These are phyloP conservation scores for Eutypa lata DNA, from an alignment of 2,329 filamentous ascomycete genomes.

Conservation along the genomic window DNA sequence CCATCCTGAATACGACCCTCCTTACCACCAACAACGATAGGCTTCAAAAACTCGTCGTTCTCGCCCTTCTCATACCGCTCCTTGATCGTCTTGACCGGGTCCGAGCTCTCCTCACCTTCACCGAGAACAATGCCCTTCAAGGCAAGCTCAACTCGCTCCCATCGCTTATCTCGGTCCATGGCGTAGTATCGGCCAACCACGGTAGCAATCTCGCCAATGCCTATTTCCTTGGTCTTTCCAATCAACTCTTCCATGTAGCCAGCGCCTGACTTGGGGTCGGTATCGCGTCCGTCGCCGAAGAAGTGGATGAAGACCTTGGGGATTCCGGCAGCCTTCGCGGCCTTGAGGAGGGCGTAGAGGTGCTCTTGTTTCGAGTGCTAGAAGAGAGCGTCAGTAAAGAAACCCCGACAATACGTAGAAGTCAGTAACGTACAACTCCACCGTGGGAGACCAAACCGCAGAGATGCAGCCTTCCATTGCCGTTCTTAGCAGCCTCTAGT, in stretches of 20 bases:
- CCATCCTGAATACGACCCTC: conserved; percentile 84
- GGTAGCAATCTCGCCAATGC: conserved; percentile 82
- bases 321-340: conserved; percentile 83
- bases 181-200: conserved; percentile 95
- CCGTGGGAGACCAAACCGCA: conserved; percentile 91
- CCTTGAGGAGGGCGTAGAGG: conserved; percentile 79
- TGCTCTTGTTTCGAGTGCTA: conserved; percentile 93
- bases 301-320: conserved; percentile 98
- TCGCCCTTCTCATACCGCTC: conserved; percentile 84
- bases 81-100: conserved; percentile 83
- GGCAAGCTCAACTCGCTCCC: conserved; percentile 89
- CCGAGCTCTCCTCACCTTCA: conserved; percentile 80
- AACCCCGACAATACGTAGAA: background rate
- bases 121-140: conserved; percentile 83
- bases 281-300: conserved; percentile 97
- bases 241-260: conserved; percentile 86
- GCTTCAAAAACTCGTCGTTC: conserved; percentile 97
- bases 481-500: conserved; percentile 76
- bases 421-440: conserved; percentile 64
- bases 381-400: conserved; percentile 10
- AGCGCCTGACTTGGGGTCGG: conserved; percentile 89
- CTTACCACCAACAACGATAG: conserved; percentile 88
- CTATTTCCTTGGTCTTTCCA: conserved; percentile 77
- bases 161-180: conserved; percentile 99
- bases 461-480: conserved; percentile 89